Base-by-base conservation (phyloP, 306 rosid genomes). In the Vigna mungo region DNA sequence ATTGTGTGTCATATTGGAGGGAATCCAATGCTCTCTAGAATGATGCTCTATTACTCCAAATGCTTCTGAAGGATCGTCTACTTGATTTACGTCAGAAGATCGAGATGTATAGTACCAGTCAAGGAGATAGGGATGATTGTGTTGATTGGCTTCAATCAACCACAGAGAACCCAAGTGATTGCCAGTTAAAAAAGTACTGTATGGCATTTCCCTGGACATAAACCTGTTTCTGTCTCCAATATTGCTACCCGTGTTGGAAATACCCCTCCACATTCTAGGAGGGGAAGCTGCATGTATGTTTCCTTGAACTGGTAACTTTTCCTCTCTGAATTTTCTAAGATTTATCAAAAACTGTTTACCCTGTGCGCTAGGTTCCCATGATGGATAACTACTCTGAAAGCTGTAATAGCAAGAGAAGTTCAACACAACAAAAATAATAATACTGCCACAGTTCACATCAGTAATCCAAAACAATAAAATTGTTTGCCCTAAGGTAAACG, bases 301-400 rank as follows among this genome's bases (percentile, higher is more conserved):
- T 83, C 67, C 89, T 25, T 73, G 77, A 63, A 81, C 85, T 69
- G 80, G 84, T 84, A 86, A 76, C 85, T 79, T 91, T 75, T 73
- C 82, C 83, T 89, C 93, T 77, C 87, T 68, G 85, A 95, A 92
- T 73, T 84, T 86, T 79, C 81, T 77, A 3, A 95, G 90, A 72
- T 87, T 92, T 52, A 51, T 63, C 60, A 90, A 78, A 71, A 92
- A 85, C 46, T 65, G 92, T 78, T 81, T 86, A 53, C 97, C 99
- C 75, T 82, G 82, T 21, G 87, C 85, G 85, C 90, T 80, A 70
- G 99, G 87, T 75, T 86, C 89, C 99, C 99, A 95, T 41, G 90
- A 87, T 34, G 90, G 92, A 72, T 92, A 92, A 75, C 86, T 91
- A 75, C 96, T 84, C 76, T 86, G 88, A 74, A 95, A 95, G 89